Evolutionary conservation across 2,329 filamentous ascomycete species (phyloP).

Genomic region (Colletotrichum somersetense): DNA sequence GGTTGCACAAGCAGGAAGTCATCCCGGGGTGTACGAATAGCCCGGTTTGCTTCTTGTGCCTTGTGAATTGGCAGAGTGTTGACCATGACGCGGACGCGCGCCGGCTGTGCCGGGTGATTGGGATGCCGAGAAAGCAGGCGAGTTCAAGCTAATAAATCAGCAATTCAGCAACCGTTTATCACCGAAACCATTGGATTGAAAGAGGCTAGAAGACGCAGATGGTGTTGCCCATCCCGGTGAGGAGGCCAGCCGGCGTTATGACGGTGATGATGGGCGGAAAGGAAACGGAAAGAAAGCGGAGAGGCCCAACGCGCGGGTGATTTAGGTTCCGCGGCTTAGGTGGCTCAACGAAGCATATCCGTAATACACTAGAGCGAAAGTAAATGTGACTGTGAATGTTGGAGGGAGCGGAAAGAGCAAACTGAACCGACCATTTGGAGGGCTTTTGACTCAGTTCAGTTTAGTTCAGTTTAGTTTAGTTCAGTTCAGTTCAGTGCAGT

Average conservation of each 20-base stretch:
- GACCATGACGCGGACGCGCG: conserved; percentile 13
- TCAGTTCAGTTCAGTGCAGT: background rate
- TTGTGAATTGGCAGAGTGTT: background rate
- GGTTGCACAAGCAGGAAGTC: background rate
- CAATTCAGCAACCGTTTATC: conserved; percentile 15
- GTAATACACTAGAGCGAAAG: background rate
- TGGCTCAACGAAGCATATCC: too few species aligned
- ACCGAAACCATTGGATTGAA: background rate
- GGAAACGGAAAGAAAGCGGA: background rate
- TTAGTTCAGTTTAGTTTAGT: conserved; percentile 3
- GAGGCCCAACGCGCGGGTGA: too few species aligned
- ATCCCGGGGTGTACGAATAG: background rate
- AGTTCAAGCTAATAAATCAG: background rate
- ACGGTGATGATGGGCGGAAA: background rate
- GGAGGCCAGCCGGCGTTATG: background rate
- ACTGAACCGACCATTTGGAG: background rate
- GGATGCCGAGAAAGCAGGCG: background rate
- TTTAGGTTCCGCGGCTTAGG: too few species aligned
- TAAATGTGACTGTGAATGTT: background rate
- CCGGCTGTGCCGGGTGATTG: background rate
- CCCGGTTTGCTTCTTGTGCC: background rate
- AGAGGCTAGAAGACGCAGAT: background rate
- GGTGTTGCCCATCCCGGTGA: conserved; percentile 7
- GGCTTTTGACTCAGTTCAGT: conserved; percentile 1
- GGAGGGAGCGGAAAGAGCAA: background rate